Conservation (phyloP, 352 stramenopile species). For the Pseudoperonospora humuli region DNA sequence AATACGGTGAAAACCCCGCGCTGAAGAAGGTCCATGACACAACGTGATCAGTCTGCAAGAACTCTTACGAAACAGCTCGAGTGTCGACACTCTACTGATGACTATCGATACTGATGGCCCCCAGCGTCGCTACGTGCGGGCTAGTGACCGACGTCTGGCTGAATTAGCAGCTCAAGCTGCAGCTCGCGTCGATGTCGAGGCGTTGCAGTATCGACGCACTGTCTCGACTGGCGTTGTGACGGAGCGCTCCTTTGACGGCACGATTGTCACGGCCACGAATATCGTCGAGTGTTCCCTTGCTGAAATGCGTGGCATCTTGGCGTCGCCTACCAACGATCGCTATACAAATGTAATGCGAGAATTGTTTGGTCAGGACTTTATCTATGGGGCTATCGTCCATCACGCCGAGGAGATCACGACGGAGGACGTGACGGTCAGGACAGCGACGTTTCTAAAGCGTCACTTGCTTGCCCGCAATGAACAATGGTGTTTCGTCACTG, state of each 20-base stretch:
- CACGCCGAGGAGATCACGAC: slow-evolving; percentile 17
- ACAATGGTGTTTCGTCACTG: slow-evolving; percentile 41
- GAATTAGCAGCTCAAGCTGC: slow-evolving; percentile 27
- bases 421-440: slow-evolving; percentile 33
- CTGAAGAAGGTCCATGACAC: slow-evolving; percentile 10
- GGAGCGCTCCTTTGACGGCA: slow-evolving; percentile 16
- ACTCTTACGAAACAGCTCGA: slow-evolving; percentile 2
- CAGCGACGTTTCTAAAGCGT: slow-evolving; percentile 36
- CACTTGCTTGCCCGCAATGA: slow-evolving; percentile 40
- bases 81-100: slow-evolving; percentile 7
- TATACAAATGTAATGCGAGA: slow-evolving; percentile 39
- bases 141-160: slow-evolving; percentile 32
- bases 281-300: slow-evolving; percentile 32
- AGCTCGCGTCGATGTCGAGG: slow-evolving; percentile 22
- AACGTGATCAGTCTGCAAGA: slow-evolving; percentile 3
- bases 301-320: slow-evolving; percentile 33
- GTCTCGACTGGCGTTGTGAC: slow-evolving; percentile 22
- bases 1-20: background rate
- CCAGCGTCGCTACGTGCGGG: slow-evolving; percentile 35
- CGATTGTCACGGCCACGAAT: slow-evolving; percentile 22
- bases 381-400: slow-evolving; percentile 43
- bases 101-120: slow-evolving; percentile 1
- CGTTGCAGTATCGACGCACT: slow-evolving; percentile 10
- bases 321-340: slow-evolving; percentile 21
- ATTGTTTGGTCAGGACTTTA: slow-evolving; percentile 33